Percentiles rank a stretch among this genome's conserved stretches.
These are phyloP conservation scores for Fusarium subglutinans DNA, from an alignment of 2,329 filamentous ascomycete genomes.

Conservation along the genomic window DNA sequence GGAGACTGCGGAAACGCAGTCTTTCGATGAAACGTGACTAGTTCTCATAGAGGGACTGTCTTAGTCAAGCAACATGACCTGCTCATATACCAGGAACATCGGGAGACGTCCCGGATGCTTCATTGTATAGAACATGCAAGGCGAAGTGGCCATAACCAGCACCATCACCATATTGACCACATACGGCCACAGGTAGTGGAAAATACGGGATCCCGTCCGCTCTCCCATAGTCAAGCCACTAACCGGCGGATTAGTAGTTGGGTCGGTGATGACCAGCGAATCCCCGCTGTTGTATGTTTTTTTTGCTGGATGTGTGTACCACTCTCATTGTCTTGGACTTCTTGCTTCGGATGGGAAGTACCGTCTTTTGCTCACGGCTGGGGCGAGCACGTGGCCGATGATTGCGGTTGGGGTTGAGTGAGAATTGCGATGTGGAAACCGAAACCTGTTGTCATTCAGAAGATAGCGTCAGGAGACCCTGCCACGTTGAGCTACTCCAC, in stretches of 20 bases:
- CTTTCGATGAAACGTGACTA: neutral
- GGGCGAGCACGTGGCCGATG: neutral
- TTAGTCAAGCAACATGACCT: neutral
- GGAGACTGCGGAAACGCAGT: neutral
- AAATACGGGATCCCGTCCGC: constrained; percentile 37
- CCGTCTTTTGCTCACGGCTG: neutral
- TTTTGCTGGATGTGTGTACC: neutral
- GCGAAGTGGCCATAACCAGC: neutral
- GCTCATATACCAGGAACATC: constrained; percentile 1
- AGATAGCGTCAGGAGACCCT: neutral
- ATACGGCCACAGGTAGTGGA: constrained; percentile 37
- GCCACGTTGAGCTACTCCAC: neutral
- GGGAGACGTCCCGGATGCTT: constrained; percentile 8
- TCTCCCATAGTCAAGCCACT: constrained; percentile 33
- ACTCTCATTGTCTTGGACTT: neutral
- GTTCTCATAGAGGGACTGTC: neutral
- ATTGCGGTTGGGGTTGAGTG: neutral
- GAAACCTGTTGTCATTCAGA: neutral
- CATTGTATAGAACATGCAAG: neutral
- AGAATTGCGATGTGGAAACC: neutral
- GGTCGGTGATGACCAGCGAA: constrained; percentile 35
- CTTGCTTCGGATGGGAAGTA: neutral
- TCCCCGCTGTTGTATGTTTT: constrained; percentile 36
- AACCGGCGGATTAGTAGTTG: constrained; percentile 34
- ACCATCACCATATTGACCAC: neutral